A percentile compares a stretch with the other conserved stretches of the same genome.
These are phyloP conservation scores for Pichia membranifaciens DNA, from an alignment of 805 yeast genomes.

Conservation along the genomic window DNA sequence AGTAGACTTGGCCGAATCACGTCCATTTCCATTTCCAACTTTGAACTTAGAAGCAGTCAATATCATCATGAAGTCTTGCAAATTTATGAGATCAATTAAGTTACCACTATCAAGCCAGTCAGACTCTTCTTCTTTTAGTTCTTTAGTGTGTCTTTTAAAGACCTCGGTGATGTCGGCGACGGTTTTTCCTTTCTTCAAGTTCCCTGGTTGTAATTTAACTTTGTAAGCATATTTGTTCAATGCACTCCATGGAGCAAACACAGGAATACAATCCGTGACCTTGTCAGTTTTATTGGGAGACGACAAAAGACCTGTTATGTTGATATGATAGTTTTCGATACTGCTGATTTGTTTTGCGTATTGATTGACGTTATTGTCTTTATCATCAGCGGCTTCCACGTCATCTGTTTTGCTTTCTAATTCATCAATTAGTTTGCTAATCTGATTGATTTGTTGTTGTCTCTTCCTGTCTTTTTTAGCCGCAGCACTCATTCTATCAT, in stretches of 20 bases:
- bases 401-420: conserved; percentile 22
- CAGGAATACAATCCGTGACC: conserved; percentile 64
- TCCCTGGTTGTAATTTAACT: conserved; percentile 74
- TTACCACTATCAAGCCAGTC: conserved; percentile 73
- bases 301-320: conserved; percentile 30
- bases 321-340: conserved; percentile 24
- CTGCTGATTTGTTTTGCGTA: conserved; percentile 16
- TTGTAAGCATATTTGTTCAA: conserved; percentile 70
- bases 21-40: conserved; percentile 35
- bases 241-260: conserved; percentile 91
- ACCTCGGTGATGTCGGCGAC: conserved; percentile 59
- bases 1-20: conserved; percentile 16
- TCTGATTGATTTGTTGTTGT: conserved; percentile 28
- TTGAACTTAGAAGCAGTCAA: conserved; percentile 71
- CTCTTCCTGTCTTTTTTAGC: conserved; percentile 22
- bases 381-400: conserved; percentile 14
- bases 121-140: conserved; percentile 26
- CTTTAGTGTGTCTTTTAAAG: conserved; percentile 37
- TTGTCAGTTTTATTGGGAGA: conserved; percentile 46
- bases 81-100: conserved; percentile 48
- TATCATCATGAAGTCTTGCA: conserved; percentile 59
- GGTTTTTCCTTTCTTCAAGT: conserved; percentile 83
- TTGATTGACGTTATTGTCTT: conserved; percentile 15
- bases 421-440: conserved; percentile 29
- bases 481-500: conserved; percentile 11